A percentile compares a stretch with the other conserved stretches of the same genome.
phyloP scores from a whole-genome alignment of 129 eudicot species.

The sunflower (Helianthus annuus) region HanXRQr2.0-SUNRISE NC_035434.2:127155377-127155876 shows the following conservation, averaged over 20 bases:
- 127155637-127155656: slow-evolving; percentile 10
- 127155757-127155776: slow-evolving; percentile 7
- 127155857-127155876: slow-evolving; percentile 55
- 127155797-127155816: slow-evolving; percentile 34
- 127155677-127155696: slow-evolving; percentile 36
- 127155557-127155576: slow-evolving; percentile 21
- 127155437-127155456: no score
- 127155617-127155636: slow-evolving; percentile 29
- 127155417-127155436: no score
- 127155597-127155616: slow-evolving; percentile 24
- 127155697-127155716: slow-evolving; percentile 15
- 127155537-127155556: neutral
- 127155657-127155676: slow-evolving; percentile 44
- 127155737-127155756: slow-evolving; percentile 40
- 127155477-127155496: no score
- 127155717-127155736: slow-evolving; percentile 45
- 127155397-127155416: neutral
- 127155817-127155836: slow-evolving; percentile 32
- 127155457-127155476: no score
- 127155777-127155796: slow-evolving; percentile 20
- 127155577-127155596: slow-evolving; percentile 54
- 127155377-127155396: neutral
- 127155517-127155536: no score
- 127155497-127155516: no score
- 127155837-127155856: slow-evolving; percentile 20